Conservation (phyloP, 192 early-diverging fungal species). For the Coemansia sp. region DNA sequence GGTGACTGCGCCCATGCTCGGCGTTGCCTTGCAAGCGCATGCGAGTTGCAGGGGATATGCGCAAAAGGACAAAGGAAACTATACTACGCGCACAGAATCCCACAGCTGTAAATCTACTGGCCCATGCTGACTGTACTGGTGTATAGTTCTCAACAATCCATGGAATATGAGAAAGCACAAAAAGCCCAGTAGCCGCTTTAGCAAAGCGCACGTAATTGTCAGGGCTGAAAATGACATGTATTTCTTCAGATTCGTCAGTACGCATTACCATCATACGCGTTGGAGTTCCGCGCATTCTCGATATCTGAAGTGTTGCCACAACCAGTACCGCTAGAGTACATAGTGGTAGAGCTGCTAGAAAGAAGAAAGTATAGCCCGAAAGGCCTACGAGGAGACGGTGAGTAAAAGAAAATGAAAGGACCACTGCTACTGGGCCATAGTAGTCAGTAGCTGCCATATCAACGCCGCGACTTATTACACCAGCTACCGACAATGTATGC, state of each 20-base stretch:
- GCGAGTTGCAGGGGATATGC: conserved; percentile 19
- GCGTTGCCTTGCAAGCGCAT: conserved; percentile 10
- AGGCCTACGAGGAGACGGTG: conserved; percentile 13
- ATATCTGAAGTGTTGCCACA: conserved; percentile 5
- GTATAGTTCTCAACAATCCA: conserved; percentile 26
- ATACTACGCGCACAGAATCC: conserved; percentile 22
- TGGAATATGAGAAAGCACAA: conserved; percentile 20
- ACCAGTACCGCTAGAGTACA: conserved; percentile 6
- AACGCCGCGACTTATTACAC: conserved; percentile 5
- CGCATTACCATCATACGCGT: background rate
- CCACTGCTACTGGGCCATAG: conserved; percentile 29
- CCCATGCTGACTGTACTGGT: conserved; percentile 11
- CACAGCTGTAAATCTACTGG: conserved; percentile 5
- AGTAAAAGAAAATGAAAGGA: conserved; percentile 12
- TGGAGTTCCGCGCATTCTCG: background rate
- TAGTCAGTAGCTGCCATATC: conserved; percentile 20
- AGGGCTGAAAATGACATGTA: conserved; percentile 17
- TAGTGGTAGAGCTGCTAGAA: conserved; percentile 13
- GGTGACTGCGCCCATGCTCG: background rate
- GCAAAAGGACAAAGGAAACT: conserved; percentile 14
- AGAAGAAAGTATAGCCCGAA: conserved; percentile 2
- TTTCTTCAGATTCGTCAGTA: conserved; percentile 17
- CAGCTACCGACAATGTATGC: conserved; percentile 22
- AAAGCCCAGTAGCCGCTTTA: conserved; percentile 2
- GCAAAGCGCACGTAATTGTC: conserved; percentile 19